phyloP scores from a whole-genome alignment of 148 eudicot species.

The Heliamphora exappendiculata region DNA sequence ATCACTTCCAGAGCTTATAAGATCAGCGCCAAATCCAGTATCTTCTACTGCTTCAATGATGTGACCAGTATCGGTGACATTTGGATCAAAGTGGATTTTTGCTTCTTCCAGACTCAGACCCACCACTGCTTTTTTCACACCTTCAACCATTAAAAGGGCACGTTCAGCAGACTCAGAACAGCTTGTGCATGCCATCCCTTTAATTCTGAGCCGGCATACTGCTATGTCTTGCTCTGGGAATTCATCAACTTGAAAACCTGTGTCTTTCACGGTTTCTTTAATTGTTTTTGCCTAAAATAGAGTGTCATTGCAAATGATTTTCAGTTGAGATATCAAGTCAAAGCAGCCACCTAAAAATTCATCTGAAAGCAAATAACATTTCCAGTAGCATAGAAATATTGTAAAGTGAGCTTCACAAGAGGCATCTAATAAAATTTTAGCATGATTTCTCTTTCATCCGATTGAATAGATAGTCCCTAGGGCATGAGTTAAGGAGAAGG shows the following conservation, averaged over 20 bases:
- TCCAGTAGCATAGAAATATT: not conserved
- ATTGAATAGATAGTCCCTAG: too few species aligned
- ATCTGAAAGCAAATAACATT: not conserved
- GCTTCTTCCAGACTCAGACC: slow-evolving; percentile 97
- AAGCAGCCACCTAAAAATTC: not conserved
- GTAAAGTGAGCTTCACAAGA: not conserved
- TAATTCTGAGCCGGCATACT: slow-evolving; percentile 68
- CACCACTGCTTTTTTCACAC: slow-evolving; percentile 86
- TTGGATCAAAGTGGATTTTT: slow-evolving; percentile 87
- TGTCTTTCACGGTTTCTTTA: slow-evolving; percentile 70
- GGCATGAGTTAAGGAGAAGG: too few species aligned
- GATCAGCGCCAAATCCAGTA: slow-evolving; percentile 90
- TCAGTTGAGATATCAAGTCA: not conserved
- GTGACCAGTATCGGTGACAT: slow-evolving; percentile 35
- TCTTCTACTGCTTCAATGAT: slow-evolving; percentile 71
- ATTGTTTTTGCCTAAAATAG: slow-evolving; percentile 55
- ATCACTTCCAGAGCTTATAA: slow-evolving; percentile 70
- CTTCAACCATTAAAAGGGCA: slow-evolving; percentile 63
- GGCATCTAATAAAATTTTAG: not conserved
- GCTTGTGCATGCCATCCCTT: slow-evolving; percentile 97
- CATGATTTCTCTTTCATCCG: too few species aligned
- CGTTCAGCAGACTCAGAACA: slow-evolving; percentile 88
- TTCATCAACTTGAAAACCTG: slow-evolving; percentile 72
- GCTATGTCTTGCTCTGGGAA: slow-evolving; percentile 69
- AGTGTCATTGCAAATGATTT: not conserved